phyloP scores from a whole-genome alignment of 2,329 filamentous ascomycete species.

The Pseudogymnoascus sp. region DNA sequence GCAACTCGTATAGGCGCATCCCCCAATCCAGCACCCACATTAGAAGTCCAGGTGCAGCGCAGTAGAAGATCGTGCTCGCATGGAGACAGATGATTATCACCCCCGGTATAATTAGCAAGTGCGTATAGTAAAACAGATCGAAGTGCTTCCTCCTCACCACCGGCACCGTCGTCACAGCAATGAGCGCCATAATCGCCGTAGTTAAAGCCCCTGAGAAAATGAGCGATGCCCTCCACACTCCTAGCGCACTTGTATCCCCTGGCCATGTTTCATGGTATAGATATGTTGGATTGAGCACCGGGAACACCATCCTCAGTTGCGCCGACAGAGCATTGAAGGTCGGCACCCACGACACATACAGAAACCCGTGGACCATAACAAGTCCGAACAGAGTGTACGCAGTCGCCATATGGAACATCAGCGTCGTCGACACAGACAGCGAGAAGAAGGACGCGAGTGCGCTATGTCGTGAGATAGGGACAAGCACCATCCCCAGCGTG shows the following conservation, averaged over 20 bases:
- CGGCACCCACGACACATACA: too few relatives aligned
- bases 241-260: constrained; percentile 19
- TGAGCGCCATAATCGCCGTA: constrained; percentile 19
- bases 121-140: constrained; percentile 27
- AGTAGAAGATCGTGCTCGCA: constrained; percentile 27
- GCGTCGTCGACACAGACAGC: too few relatives aligned
- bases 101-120: constrained; percentile 21
- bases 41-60: constrained; percentile 22
- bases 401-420: too few relatives aligned
- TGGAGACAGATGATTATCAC: constrained; percentile 24
- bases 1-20: too few relatives aligned
- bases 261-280: constrained; percentile 24
- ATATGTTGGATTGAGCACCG: constrained; percentile 12
- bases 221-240: constrained; percentile 24
- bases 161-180: constrained; percentile 23
- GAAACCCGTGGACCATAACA: too few relatives aligned
- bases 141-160: constrained; percentile 21
- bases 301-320: too few relatives aligned
- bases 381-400: too few relatives aligned
- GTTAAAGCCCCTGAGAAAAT: constrained; percentile 21
- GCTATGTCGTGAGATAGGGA: too few relatives aligned
- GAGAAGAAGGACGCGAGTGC: too few relatives aligned
- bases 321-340: too few relatives aligned
- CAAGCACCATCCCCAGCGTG: too few relatives aligned
- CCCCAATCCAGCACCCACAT: constrained; percentile 18